Evolutionary conservation across 192 early-diverging fungal species (phyloP), one percentile per base, ranked within the genome.

Genomic region (Rhizoclosmatium globosum): DNA sequence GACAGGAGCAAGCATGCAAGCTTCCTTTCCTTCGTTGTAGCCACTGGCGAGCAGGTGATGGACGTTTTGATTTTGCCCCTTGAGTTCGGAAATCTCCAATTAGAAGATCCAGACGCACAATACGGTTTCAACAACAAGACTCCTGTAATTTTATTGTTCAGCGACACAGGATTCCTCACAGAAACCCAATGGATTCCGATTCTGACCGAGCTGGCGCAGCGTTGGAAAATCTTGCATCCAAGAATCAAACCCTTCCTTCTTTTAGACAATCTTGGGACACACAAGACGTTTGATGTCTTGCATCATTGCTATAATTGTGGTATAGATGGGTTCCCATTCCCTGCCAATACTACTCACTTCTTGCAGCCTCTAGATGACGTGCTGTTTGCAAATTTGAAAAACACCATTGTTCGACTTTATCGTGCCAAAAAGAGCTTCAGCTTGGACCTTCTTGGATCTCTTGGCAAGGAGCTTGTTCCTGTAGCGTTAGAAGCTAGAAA

Each of bases 111-210:
- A 57, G 11, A 9, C 9, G 11, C 9, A 57, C n/a, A n/a, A 13
- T 57, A 13, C 11, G 9, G 56, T n/a, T 13, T 9, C 56, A 9
- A 57, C 9, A n/a, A 57, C 56, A 57, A 13, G 9, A 57, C 56
- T 57, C 56, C 56, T 13, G 56, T 57, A 13, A 13, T 13, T 57
- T 57, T 57, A 13, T 9, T 57, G 11, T 57, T 13, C n/a, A 57
- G 56, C n/a, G 56, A 57, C 9, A 57, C 56, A 13, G 56, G 56
- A 57, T 57, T 13, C n/a, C n/a, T 57, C 11, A 13, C 56, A 57
- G 56, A 57, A 57, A 57, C 56, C n/a, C 56, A 57, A 57, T 57
- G 56, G 56, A 57, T 57, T 57, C 56, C 56, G n/a, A 57, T 57
- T 57, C 56, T 57, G 56, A n/a, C n/a, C n/a, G n/a, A n/a, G n/a